Percentiles rank a stretch among this genome's conserved stretches.
Conservation (phyloP, 768 basidiomycete species). For the Pleurotus ostreatus region DNA sequence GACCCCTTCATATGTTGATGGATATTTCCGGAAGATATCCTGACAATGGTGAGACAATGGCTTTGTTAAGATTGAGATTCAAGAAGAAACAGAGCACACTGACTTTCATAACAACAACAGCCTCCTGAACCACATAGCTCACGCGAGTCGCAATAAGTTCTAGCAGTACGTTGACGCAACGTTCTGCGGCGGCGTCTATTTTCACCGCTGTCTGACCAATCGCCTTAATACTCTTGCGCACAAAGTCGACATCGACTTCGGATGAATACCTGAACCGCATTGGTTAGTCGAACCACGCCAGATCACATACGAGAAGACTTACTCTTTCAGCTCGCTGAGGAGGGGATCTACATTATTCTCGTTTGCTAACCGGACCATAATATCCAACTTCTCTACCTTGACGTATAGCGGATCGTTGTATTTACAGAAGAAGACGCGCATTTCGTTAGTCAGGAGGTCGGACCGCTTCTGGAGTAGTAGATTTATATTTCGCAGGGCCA, state of each 20-base stretch:
- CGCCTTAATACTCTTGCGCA: constrained; percentile 90
- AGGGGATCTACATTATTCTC: constrained; percentile 94
- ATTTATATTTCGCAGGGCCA: constrained; percentile 94
- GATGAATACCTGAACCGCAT: constrained; percentile 72
- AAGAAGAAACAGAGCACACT: constrained; percentile 10
- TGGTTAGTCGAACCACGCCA: not conserved
- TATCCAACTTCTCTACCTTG: constrained; percentile 97
- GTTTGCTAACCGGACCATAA: constrained; percentile 91
- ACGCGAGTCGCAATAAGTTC: constrained; percentile 92
- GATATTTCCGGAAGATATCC: constrained; percentile 99
- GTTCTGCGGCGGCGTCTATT: constrained; percentile 88
- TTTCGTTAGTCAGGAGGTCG: constrained; percentile 89
- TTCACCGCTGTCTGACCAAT: constrained; percentile 97
- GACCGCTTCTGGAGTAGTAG: constrained; percentile 91
- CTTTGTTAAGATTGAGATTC: not conserved
- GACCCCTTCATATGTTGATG: constrained; percentile 92
- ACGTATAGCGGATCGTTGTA: constrained; percentile 99
- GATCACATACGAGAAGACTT: constrained; percentile 21
- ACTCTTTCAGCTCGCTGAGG: constrained; percentile 96
- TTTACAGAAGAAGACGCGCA: constrained; percentile 99
- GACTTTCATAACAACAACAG: constrained; percentile 98
- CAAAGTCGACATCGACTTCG: constrained; percentile 98
- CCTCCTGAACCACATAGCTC: constrained; percentile 97
- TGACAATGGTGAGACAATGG: constrained; percentile 23
- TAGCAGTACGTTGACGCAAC: constrained; percentile 90